Evolutionary conservation across 2,329 filamentous ascomycete genomes (phyloP).

Genomic region (Aspergillus quadrilineatus): DNA sequence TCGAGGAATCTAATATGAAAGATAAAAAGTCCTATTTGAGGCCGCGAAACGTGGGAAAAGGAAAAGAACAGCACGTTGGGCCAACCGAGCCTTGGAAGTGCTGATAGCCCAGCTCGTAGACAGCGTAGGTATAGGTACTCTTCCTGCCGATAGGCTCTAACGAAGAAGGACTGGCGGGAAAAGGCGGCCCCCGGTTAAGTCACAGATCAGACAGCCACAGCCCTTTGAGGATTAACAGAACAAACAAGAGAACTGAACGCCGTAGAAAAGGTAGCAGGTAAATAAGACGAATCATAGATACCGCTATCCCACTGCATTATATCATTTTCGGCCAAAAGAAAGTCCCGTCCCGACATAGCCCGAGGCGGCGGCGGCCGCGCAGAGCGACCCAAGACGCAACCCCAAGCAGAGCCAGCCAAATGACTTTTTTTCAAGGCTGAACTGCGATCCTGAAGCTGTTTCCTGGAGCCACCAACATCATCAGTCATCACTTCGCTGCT

Average conservation of each 20-base stretch:
- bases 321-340: conserved; percentile 19
- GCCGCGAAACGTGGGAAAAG: conserved; percentile 1
- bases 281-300: conserved; percentile 1
- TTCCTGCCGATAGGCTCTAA: not conserved
- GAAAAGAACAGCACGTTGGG: conserved; percentile 9
- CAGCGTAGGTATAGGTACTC: not conserved
- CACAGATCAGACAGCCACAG: not conserved
- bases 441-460: conserved; percentile 17
- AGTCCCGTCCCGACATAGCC: conserved; percentile 15
- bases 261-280: not conserved
- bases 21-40: not conserved
- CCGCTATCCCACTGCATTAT: conserved; percentile 3
- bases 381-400: conserved; percentile 31
- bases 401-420: conserved; percentile 22
- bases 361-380: conserved; percentile 24
- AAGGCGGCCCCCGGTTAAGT: not conserved
- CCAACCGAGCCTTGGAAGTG: conserved; percentile 9
- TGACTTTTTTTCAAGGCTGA: conserved; percentile 35
- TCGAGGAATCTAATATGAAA: conserved; percentile 3
- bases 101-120: not conserved
- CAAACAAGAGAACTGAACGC: not conserved
- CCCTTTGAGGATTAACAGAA: not conserved
- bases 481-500: conserved; percentile 10
- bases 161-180: not conserved
- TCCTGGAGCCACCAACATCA: conserved; percentile 11